Base-by-base conservation (phyloP, 352 stramenopile species). In the Phytophthora meadii region DNA sequence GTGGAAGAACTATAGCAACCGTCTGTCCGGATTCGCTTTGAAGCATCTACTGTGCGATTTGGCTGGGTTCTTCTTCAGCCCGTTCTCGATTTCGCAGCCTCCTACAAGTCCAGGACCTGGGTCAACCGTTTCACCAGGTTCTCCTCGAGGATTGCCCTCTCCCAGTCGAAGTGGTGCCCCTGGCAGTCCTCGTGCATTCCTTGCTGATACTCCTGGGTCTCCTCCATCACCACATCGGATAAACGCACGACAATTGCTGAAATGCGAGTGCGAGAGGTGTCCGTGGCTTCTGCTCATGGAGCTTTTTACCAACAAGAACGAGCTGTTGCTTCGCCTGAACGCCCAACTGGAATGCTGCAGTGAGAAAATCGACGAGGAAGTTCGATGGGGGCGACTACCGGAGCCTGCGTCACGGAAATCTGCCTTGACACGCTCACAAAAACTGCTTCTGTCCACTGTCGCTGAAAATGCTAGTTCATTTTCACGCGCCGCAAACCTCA, bases 251-350 rank as follows among this genome's bases (percentile, higher is more conserved):
- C 75, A 88, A 19, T 49, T 92, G 27, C 64, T 94, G n/a, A 82
- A 77, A 28, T 94, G 87, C 55, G 72, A 78, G 7, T 94, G 87
- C 39, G 70, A 84, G 9, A 72, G 75, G 9, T 94, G 87, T 55
- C 87, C 87, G 19, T 94, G 87, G 87, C 42, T 92, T 40, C 57
- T 92, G 4, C 68, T 92, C 7, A 48, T 94, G 48, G 82, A 90
- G 50, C 68, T 92, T 39, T 90, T 94, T 40, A 72, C 74, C 0
- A 72, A 90, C 47, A 90, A 82, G 54, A 74, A 94, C 42, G 84
- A 94, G 47, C 64, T 94, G 24, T 56, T 94, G n/a, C 61, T 89
- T 50, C 79, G 84, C 5, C 56, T 94, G 12, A 88, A 88, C 54
- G 72, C 81, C 3, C 79, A 89, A 56, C 55, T 94, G 11, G 79